A percentile compares a stretch with the other conserved stretches of the same genome.
These are phyloP conservation scores for Lupinus albus DNA, from an alignment of 306 rosid species.

Conservation along the genomic window DNA sequence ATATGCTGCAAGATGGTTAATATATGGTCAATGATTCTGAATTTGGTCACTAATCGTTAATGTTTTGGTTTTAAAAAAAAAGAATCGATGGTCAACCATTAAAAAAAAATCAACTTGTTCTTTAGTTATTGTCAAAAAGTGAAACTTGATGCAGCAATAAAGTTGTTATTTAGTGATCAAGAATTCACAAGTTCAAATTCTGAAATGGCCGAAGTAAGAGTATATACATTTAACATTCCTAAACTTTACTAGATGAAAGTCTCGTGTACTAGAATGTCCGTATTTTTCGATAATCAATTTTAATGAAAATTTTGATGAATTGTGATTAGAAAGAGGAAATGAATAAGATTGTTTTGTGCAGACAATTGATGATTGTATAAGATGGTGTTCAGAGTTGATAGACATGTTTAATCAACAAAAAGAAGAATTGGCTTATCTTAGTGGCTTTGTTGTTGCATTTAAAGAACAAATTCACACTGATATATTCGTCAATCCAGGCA, in stretches of 20 bases:
- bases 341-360: slow-evolving; percentile 24
- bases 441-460: slow-evolving; percentile 58
- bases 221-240: too few relatives aligned
- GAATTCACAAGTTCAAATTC: too few relatives aligned
- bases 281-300: neutral
- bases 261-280: too few relatives aligned
- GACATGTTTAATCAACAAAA: slow-evolving; percentile 44
- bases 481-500: slow-evolving; percentile 56
- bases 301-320: neutral
- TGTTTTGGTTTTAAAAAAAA: neutral
- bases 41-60: neutral
- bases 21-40: too few relatives aligned
- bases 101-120: too few relatives aligned
- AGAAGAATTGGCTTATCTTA: slow-evolving; percentile 54
- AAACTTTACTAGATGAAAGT: too few relatives aligned
- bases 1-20: neutral
- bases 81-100: too few relatives aligned
- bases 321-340: slow-evolving; percentile 10
- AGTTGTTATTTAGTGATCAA: too few relatives aligned
- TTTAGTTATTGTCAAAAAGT: too few relatives aligned
- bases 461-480: slow-evolving; percentile 67
- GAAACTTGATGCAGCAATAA: too few relatives aligned
- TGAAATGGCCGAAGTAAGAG: too few relatives aligned
- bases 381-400: slow-evolving; percentile 47
- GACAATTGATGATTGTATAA: slow-evolving; percentile 56